A percentile compares a stretch with the other conserved stretches of the same genome.
phyloP scores from a whole-genome alignment of 257 asterid species.

The Anisodus tanguticus region DNA sequence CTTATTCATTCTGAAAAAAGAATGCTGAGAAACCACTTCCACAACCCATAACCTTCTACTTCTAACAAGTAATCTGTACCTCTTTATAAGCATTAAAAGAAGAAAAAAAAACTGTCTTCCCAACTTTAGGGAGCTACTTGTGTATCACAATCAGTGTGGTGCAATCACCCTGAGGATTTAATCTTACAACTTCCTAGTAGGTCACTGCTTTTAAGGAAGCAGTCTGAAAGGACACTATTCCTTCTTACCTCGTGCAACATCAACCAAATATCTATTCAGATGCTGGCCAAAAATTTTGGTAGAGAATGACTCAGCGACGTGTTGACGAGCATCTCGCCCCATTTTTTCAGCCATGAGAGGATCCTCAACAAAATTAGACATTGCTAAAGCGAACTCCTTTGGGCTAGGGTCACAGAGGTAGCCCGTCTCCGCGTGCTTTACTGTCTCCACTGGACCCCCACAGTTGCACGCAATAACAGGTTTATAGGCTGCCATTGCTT shows the following conservation, averaged over 20 bases:
- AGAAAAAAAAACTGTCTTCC: not conserved
- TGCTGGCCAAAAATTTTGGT: constrained; percentile 77
- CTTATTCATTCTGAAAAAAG: not conserved
- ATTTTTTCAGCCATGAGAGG: constrained; percentile 65
- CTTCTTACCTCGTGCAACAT: constrained; percentile 58
- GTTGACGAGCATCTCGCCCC: constrained; percentile 76
- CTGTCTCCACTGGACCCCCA: constrained; percentile 91
- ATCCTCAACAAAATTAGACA: constrained; percentile 69
- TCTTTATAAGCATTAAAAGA: not conserved
- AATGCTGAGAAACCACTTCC: not conserved
- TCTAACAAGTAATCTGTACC: not conserved
- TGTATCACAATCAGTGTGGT: not conserved
- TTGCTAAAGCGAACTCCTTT: constrained; percentile 69
- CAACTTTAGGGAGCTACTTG: not conserved
- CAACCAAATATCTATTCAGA: constrained; percentile 64
- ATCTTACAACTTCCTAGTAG: not conserved
- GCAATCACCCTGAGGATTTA: not conserved
- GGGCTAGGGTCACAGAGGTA: constrained; percentile 83
- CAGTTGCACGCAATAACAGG: constrained; percentile 95
- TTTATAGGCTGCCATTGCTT: constrained; percentile 95
- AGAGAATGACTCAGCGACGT: constrained; percentile 69
- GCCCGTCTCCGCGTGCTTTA: constrained; percentile 74
- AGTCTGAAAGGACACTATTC: constrained; percentile 34
- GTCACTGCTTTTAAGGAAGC: not conserved
- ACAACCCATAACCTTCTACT: constrained; percentile 9